Evolutionary conservation across 805 yeast species (phyloP).

Genomic region (Torulaspora indica): DNA sequence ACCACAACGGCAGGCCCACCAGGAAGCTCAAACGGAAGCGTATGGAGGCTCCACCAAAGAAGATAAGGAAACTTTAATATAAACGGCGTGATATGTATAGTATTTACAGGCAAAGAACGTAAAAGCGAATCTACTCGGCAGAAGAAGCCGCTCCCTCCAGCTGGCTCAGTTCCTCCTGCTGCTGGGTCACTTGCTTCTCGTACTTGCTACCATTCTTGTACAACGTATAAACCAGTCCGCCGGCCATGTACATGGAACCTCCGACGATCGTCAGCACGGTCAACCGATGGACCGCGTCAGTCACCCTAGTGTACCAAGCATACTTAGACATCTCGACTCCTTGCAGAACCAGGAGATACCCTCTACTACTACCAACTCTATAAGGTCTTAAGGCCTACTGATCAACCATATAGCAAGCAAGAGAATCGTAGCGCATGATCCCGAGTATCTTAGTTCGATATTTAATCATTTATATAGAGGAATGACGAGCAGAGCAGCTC

Average conservation of each 20-base stretch:
- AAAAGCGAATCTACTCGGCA: slow-evolving; percentile 12
- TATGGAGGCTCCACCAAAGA: neutral
- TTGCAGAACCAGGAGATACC: too few relatives aligned
- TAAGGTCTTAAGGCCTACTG: too few relatives aligned
- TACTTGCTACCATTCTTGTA: slow-evolving; percentile 50
- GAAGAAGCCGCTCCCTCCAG: slow-evolving; percentile 21
- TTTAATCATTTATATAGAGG: neutral
- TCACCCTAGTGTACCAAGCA: slow-evolving; percentile 73
- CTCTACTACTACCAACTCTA: too few relatives aligned
- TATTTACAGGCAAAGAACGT: slow-evolving; percentile 4
- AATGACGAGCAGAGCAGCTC: too few relatives aligned
- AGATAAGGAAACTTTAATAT: neutral
- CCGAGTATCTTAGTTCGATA: too few relatives aligned
- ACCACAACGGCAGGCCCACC: slow-evolving; percentile 38
- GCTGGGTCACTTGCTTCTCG: slow-evolving; percentile 41
- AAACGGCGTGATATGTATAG: neutral
- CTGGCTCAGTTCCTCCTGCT: slow-evolving; percentile 16
- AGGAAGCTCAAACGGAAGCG: slow-evolving; percentile 26
- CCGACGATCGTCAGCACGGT: slow-evolving; percentile 67
- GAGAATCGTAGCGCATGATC: too few relatives aligned
- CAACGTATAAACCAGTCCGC: slow-evolving; percentile 49
- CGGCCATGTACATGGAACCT: slow-evolving; percentile 46
- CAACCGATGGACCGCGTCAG: slow-evolving; percentile 68
- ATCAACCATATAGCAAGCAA: neutral
- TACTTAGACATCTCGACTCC: slow-evolving; percentile 41